A percentile compares a stretch with the other conserved stretches of the same genome.
Conservation (phyloP, 441 rosid genomes). For the Gossypium lobatum region DNA sequence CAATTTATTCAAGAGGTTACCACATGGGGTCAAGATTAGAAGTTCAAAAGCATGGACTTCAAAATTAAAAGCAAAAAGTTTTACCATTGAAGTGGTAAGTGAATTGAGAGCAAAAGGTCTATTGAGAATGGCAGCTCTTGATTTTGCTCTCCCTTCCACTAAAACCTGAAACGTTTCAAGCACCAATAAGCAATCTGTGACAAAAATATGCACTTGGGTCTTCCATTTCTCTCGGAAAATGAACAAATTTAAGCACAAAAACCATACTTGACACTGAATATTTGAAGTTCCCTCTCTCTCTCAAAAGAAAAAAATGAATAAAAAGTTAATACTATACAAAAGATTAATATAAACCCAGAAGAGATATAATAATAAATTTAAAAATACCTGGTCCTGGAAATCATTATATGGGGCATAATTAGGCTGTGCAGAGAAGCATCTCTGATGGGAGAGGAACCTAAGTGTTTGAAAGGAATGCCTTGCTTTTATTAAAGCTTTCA, state of each 20-base stretch:
- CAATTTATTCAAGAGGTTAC: not conserved
- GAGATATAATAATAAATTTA: not conserved
- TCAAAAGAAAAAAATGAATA: not conserved
- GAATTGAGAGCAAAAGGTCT: conserved; percentile 75
- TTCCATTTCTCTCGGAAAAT: conserved; percentile 7
- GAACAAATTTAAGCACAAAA: not conserved
- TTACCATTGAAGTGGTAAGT: conserved; percentile 64
- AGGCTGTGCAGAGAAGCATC: conserved; percentile 66
- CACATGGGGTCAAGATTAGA: not conserved
- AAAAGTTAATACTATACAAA: not conserved
- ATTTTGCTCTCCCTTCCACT: conserved; percentile 87
- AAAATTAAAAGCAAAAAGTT: not conserved
- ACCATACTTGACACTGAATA: not conserved
- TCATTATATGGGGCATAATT: conserved; percentile 38
- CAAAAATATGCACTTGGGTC: not conserved
- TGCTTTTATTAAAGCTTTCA: conserved; percentile 38
- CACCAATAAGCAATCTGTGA: conserved; percentile 4
- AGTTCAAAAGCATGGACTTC: not conserved
- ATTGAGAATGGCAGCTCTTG: conserved; percentile 85
- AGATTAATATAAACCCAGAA: not conserved
- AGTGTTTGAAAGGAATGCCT: conserved; percentile 30
- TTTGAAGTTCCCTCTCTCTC: not conserved
- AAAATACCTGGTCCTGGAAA: conserved; percentile 56
- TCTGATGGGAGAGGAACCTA: conserved; percentile 30
- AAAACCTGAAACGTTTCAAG: conserved; percentile 42